Evolutionary conservation across 768 basidiomycete species (phyloP), one percentile per base, ranked within the genome.

Genomic region (Boletus eberwhitei): DNA sequence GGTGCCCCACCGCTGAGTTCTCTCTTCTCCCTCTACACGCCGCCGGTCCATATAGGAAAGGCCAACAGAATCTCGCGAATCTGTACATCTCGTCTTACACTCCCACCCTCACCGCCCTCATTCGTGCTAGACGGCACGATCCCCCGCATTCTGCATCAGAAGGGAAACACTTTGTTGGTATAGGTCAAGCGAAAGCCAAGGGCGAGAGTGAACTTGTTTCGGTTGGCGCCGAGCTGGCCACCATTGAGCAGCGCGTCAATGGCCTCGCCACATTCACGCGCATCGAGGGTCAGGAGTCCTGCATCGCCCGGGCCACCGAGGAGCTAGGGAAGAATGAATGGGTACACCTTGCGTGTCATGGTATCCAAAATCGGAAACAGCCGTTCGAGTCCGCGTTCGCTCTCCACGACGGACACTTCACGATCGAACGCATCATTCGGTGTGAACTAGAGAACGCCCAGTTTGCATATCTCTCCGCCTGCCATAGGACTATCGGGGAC

Each of bases 291-390:
- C n/a, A 35, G 4, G 51, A 35, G 3, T 46, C 50, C 12, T 35
- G 24, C 6, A 41, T 36, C 3, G 24, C 24, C 5, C 24, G 24
- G n/a, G 55, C 62, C 3, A 17, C 53, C 0, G 34, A 54, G 6
- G 50, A 38, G 12, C 43, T 53, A 2, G 7, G 43, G 12, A 39
- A 46, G 32, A 29, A 16, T 19, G 19, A 45, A 0, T 69, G 65
- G 68, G 62, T 63, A 1, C 68, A 70, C 32, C 53, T 69, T 19
- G 62, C 66, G 0, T 69, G 68, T 26, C 68, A 69, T 29, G 68
- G 60, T 11, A 16, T 42, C 22, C 55, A 51, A 12, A 44, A 57
- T 8, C 14, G 5, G 6, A 21, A 5, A 16, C 41, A 54, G 8
- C 64, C 68, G 3, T 59, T 65, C 22, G 48, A 67, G 14, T 62